Conservation (phyloP, 805 yeast genomes). For the Grigorovia transvaalensis region DNA sequence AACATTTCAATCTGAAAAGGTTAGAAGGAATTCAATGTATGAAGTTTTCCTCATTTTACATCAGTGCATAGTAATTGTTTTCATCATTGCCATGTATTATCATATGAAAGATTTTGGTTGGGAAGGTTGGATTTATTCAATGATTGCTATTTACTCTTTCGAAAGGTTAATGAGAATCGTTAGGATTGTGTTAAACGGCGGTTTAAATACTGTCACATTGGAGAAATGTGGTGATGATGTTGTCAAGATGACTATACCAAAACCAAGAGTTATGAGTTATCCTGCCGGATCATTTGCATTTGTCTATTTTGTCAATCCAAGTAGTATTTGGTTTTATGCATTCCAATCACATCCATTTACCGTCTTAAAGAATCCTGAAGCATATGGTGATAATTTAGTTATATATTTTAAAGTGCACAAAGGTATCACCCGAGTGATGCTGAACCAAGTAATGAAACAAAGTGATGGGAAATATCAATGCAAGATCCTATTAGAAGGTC, state of each 20-base stretch:
- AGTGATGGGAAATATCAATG: slow-evolving; percentile 17
- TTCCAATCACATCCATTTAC: slow-evolving; percentile 69
- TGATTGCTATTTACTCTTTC: slow-evolving; percentile 38
- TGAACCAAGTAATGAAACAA: slow-evolving; percentile 24
- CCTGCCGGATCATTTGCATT: slow-evolving; percentile 49
- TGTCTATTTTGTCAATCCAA: slow-evolving; percentile 44
- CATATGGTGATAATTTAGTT: slow-evolving; percentile 12
- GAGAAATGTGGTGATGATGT: slow-evolving; percentile 24
- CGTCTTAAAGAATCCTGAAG: slow-evolving; percentile 29
- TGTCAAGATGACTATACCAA: slow-evolving; percentile 32
- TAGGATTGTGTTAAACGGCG: slow-evolving; percentile 27
- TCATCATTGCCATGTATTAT: slow-evolving; percentile 45
- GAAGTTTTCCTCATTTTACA: slow-evolving; percentile 52
- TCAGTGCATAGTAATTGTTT: slow-evolving; percentile 42
- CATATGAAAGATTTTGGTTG: slow-evolving; percentile 48
- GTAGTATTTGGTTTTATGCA: slow-evolving; percentile 38
- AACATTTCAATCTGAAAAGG: slow-evolving; percentile 38
- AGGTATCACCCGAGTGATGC: slow-evolving; percentile 46
- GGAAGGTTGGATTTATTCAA: slow-evolving; percentile 39
- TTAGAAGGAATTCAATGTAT: slow-evolving; percentile 43
- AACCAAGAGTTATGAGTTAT: slow-evolving; percentile 39
- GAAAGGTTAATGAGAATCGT: slow-evolving; percentile 41
- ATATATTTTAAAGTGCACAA: slow-evolving; percentile 42
- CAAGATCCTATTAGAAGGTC: slow-evolving; percentile 47
- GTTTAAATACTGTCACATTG: slow-evolving; percentile 15